Base-by-base conservation (phyloP, 306 rosid species). In the Quercus glauca region DNA sequence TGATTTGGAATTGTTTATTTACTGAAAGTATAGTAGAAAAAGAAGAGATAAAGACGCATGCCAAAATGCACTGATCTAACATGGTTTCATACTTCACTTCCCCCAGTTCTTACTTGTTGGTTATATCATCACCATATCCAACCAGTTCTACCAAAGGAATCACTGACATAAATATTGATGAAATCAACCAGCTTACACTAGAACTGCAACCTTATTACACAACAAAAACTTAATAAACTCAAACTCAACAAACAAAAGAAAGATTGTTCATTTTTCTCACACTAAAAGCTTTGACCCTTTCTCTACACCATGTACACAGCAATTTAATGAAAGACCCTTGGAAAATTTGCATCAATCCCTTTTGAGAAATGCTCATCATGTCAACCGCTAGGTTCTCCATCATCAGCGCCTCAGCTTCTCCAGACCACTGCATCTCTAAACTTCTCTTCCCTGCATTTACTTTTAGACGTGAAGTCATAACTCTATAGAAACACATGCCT, bases 321-420 rank as follows among this genome's bases (percentile, higher is more conserved):
- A 33, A 26, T 5, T 73, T 69, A 73, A 65, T 43, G 64, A 78
- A 23, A 23, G 4, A 51, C 51, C 29, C 25, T 1, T 19, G 11
- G 45, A 0, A 81, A 75, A 35, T 23, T 10, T 56, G 68, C 72
- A 35, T 9, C 21, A 18, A 55, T 67, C 51, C 21, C 25, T 25
- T 33, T 28, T 17, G 17, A 15, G 58, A 3, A 7, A 90, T 81
- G 82, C 68, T 82, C 83, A 90, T 72, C 87, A 88, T 76, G 35
- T 86, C 90, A 31, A 64, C 71, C 78, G 73, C 57, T 29, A 90
- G 83, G 69, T 87, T 82, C 43, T 86, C 91, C 94, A 90, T 86
- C 94, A 90, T 85, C 72, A 76, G 45, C 33, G 70, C 28, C 15
- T 79, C 76, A 23, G 72, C 89, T 73, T 86, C 92, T 9, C 74